Evolutionary conservation across 1,284 basidiomycete species (phyloP).

Genomic region (Wallemia mellicola): DNA sequence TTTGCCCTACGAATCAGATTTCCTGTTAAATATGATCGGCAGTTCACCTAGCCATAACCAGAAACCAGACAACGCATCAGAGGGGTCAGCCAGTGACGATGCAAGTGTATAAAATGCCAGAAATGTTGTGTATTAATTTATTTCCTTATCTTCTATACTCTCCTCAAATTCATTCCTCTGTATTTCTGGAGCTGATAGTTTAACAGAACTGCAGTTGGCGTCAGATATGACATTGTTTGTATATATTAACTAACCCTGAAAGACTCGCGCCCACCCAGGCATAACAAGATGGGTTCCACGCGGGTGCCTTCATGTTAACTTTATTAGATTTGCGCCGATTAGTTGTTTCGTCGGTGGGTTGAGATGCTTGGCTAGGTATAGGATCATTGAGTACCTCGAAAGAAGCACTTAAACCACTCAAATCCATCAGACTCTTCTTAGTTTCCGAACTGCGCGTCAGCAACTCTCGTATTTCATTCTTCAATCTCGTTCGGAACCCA

Average conservation of each 20-base stretch:
- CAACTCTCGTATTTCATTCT: slow-evolving; percentile 34
- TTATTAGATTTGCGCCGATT: slow-evolving; percentile 18
- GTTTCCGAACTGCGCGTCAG: slow-evolving; percentile 16
- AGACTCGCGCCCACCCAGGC: slow-evolving; percentile 81
- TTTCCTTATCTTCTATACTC: not conserved
- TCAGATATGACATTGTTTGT: too few relatives aligned
- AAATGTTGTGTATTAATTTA: not conserved
- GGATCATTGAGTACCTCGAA: slow-evolving; percentile 16
- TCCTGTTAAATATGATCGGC: not conserved
- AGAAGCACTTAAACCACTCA: slow-evolving; percentile 8
- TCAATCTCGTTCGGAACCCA: slow-evolving; percentile 61
- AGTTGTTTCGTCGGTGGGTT: slow-evolving; percentile 7
- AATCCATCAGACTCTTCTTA: slow-evolving; percentile 15
- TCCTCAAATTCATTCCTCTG: not conserved
- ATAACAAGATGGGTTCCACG: slow-evolving; percentile 44
- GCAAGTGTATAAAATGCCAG: not conserved
- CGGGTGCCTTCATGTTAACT: slow-evolving; percentile 49
- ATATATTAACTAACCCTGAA: slow-evolving; percentile 43
- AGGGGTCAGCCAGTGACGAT: not conserved
- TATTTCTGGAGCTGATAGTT: not conserved
- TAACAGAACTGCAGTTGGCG: not conserved
- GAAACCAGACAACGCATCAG: not conserved
- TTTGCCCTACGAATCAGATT: not conserved
- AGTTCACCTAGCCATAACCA: not conserved
- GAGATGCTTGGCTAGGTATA: slow-evolving; percentile 13